Percentiles rank a stretch among this genome's conserved stretches.
These are phyloP conservation scores for Clonostachys byssicola DNA, from an alignment of 2,329 filamentous ascomycete species.

Conservation along the genomic window DNA sequence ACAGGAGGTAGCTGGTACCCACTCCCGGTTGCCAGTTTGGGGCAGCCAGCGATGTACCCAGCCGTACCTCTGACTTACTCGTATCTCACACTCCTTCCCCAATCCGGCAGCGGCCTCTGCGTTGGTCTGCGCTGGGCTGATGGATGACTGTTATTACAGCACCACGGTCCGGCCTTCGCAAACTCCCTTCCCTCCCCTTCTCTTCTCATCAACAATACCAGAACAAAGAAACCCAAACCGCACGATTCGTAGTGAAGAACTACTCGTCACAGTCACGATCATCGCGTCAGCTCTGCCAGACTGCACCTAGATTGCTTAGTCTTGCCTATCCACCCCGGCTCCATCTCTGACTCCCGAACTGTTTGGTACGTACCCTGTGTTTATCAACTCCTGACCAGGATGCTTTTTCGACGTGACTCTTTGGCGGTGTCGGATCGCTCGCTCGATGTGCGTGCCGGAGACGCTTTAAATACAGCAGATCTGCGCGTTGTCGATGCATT, in stretches of 20 bases:
- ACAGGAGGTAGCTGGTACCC: no score
- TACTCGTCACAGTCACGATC: conserved; percentile 57
- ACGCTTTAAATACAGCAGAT: no score
- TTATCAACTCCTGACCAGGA: conserved; percentile 15
- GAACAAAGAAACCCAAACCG: conserved; percentile 43
- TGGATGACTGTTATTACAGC: conserved; percentile 3
- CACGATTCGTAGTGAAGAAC: conserved; percentile 47
- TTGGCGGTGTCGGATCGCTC: conserved; percentile 1
- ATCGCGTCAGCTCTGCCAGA: conserved; percentile 42
- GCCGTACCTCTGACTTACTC: no score
- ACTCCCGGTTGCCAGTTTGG: no score
- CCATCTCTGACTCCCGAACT: neutral
- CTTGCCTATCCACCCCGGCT: neutral
- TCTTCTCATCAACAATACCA: conserved; percentile 44
- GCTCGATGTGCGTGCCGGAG: no score
- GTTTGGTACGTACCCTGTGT: conserved; percentile 9
- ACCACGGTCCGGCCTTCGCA: conserved; percentile 16
- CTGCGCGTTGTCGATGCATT: no score
- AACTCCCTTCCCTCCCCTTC: conserved; percentile 27
- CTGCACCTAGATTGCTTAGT: neutral
- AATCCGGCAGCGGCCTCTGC: neutral
- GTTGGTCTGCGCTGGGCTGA: neutral
- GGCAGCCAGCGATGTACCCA: no score
- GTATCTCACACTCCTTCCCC: neutral
- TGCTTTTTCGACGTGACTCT: neutral